Base-by-base conservation (phyloP, 305 asterid genomes). In the Striga hermonthica region DNA sequence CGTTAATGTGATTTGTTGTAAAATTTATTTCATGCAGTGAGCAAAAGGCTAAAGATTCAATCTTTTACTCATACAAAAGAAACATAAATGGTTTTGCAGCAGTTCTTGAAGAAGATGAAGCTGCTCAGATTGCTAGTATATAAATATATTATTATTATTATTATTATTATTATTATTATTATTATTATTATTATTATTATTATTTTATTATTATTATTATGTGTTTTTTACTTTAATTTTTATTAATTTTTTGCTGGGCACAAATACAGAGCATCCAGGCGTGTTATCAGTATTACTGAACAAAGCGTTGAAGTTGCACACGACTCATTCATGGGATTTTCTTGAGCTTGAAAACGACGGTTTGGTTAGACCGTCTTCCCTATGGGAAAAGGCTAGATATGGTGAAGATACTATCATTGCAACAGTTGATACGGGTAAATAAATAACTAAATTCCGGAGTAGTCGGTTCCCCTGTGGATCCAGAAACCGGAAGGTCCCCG, bases 311-410 rank as follows among this genome's bases (percentile, higher is more conserved):
- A 78, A 75, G 53, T 47, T 87, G 58, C 97, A 92, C 77, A 92
- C 98, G 11, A 82, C 95, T 10, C 88, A 62, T 57, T 82, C 97
- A 14, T 93, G 98, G 98, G 86, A 82, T 1, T 93, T 90, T 74
- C 76, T 86, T 9, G 57, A 16, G 74, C 48, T 88, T 12, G 97
- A 84, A 76, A 64, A 59, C 10, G 36, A 81, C 11, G 90, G 89
- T 0, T 69, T 16, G 3, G 50, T 82, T 31, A 77, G 40, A 4
- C 40, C 74, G 0, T 34, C 70, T 5, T 86, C 96, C 0, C 8
- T 82, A 8, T 86, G 97, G 97, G 60, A 64, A 4, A 81, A 70
- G 72, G 87, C 94, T n/a, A 79, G 74, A 6, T 87, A 72, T 22
- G 97, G 95, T 0, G 74, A 81, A 74, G 83, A 82, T 47, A 68